A percentile compares a stretch with the other conserved stretches of the same genome.
Evolutionary conservation across 805 yeast genomes (phyloP).

Genomic region (Komagataella phaffii): DNA sequence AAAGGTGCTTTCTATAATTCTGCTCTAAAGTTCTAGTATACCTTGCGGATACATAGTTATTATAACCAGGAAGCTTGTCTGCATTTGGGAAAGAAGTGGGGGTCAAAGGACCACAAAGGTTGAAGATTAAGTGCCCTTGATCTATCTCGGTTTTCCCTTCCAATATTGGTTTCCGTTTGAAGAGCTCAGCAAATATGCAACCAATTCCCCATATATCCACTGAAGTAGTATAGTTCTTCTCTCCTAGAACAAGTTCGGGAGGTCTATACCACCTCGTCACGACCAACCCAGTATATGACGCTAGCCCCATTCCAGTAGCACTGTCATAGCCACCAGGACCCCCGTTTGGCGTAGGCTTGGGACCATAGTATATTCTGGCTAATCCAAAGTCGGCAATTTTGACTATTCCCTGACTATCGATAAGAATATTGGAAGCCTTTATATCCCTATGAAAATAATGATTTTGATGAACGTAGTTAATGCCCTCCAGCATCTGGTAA

Average conservation of each 20-base stretch:
- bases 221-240: constrained; percentile 78
- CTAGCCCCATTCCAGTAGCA: constrained; percentile 39
- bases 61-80: constrained; percentile 40
- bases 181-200: constrained; percentile 89
- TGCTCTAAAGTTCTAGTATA: constrained; percentile 28
- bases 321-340: constrained; percentile 30
- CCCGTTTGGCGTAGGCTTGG: constrained; percentile 10
- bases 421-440: constrained; percentile 87
- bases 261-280: constrained; percentile 98
- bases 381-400: constrained; percentile 95
- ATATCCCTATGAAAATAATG: constrained; percentile 76
- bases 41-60: constrained; percentile 19
- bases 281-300: constrained; percentile 49
- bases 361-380: constrained; percentile 48
- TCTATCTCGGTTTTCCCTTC: constrained; percentile 80
- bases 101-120: constrained; percentile 70
- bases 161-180: constrained; percentile 66
- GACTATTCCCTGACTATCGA: constrained; percentile 62
- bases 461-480: constrained; percentile 61
- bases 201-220: constrained; percentile 98
- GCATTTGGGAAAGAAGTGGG: constrained; percentile 49
- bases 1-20: constrained; percentile 29
- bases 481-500: constrained; percentile 66
- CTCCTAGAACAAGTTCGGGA: constrained; percentile 84
- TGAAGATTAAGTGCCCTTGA: constrained; percentile 75